Percentiles rank a stretch among this genome's conserved stretches.
phyloP scores from a whole-genome alignment of 129 eudicot species.

The Cynara cardunculus region DNA sequence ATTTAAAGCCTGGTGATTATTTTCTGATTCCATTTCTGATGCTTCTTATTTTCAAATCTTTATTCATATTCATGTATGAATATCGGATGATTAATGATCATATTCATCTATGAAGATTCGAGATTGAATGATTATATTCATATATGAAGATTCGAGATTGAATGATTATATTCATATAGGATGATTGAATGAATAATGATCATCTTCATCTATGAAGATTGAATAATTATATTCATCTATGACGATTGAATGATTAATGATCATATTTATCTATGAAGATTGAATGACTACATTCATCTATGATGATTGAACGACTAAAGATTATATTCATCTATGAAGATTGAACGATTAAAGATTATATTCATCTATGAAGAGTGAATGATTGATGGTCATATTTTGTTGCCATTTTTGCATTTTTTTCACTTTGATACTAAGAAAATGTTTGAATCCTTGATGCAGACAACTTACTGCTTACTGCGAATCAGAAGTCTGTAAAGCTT shows the following conservation, averaged over 20 bases:
- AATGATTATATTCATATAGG: background rate
- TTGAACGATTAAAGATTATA: background rate
- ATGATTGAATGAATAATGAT: background rate
- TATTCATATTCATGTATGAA: background rate
- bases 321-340: background rate
- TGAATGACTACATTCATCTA: background rate
- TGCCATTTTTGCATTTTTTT: background rate
- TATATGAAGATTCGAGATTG: no score
- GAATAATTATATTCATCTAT: background rate
- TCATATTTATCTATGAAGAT: background rate
- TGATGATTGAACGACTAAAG: background rate
- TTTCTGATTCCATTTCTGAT: background rate
- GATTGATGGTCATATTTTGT: background rate
- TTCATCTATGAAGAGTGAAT: background rate
- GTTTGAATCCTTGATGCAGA: slow-evolving; percentile 49
- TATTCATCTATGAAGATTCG: background rate
- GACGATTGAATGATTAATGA: no score
- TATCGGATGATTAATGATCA: background rate
- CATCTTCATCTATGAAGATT: background rate
- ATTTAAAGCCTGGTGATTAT: slow-evolving; percentile 82
- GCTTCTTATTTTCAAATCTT: background rate
- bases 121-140: background rate
- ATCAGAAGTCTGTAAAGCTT: slow-evolving; percentile 92
- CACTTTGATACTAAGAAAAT: no score
- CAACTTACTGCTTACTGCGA: slow-evolving; percentile 84